Evolutionary conservation across 2,329 filamentous ascomycete species (phyloP).

Genomic region (Colletotrichum orbiculare): DNA sequence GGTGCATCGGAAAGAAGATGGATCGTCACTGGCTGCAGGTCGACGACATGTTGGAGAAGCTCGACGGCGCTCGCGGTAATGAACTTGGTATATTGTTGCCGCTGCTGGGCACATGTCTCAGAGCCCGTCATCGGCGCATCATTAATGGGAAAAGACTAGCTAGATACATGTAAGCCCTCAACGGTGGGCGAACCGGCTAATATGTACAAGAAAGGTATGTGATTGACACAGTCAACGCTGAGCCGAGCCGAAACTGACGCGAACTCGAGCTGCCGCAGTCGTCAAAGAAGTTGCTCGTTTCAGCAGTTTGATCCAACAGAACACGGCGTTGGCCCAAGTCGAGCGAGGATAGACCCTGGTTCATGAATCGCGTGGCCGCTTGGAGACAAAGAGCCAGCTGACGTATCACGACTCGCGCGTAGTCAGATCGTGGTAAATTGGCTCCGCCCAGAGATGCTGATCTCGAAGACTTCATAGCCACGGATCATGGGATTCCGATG

Average conservation of each 20-base stretch:
- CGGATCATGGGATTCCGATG: background rate
- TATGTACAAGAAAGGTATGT: conserved; percentile 6
- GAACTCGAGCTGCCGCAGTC: background rate
- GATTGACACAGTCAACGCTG: conserved; percentile 17
- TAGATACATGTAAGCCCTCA: background rate
- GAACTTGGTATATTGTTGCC: background rate
- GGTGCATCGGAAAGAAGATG: background rate
- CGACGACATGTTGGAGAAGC: background rate
- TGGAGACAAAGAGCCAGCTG: background rate
- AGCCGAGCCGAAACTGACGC: background rate
- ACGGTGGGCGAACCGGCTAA: conserved; percentile 17
- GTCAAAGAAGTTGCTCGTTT: background rate
- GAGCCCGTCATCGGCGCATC: conserved; percentile 7
- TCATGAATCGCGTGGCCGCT: conserved; percentile 26
- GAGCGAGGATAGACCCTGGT: background rate
- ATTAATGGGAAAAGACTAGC: conserved; percentile 5
- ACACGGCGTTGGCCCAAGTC: background rate
- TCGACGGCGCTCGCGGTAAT: background rate
- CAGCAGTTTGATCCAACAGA: background rate
- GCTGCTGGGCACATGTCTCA: conserved; percentile 22
- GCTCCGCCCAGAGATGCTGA: background rate
- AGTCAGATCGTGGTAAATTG: background rate
- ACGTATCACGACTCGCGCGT: background rate
- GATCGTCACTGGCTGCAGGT: conserved; percentile 1
- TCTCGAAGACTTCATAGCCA: background rate